Base-by-base conservation (phyloP, 352 stramenopile genomes). In the Globisporangium radiosum region DNA sequence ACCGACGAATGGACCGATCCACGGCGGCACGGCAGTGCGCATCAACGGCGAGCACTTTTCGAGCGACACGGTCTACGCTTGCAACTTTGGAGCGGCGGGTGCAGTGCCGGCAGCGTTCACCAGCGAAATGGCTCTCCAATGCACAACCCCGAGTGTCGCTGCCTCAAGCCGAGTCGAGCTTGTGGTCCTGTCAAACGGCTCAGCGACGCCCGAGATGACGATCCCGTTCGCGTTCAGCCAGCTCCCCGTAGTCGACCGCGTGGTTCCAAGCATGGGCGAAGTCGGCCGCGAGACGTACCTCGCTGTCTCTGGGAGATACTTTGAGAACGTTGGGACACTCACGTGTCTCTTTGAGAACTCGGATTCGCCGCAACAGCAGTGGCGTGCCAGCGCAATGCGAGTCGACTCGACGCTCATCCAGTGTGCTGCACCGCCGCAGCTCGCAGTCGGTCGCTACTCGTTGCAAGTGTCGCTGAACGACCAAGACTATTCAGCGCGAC, bases 21-120 rank as follows among this genome's bases (percentile, higher is more conserved):
- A 3, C 37, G 55, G 55, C 9, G 36, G 55, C 33, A 53, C 55
- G 10, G 44, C 6, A 17, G 15, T 54, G 38, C 36, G 9, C 19
- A 53, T 60, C 55, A 60, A 45, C 9, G 55, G 55, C 6, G 55
- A 60, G 19, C 19, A 43, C 45, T 60, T 60, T 36, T 60, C 55
- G 13, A 60, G 10, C 14, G 47, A 36, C 42, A 45, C 37, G 10
- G 13, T 54, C 25, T 60, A 54, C 25, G 39, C 55, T 14, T 60
- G 55, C n/a, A 50, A 15, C 8, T 60, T 60, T 53, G 55, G 15
- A 8, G n/a, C 8, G 13, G 44, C 37, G 9, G 10, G n/a, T 33
- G 38, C 10, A 37, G 44, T n/a, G 44, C 25, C 14, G 14, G 44
- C 55, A 2, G 7, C 45, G 4, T 60, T 60, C 13, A n/a, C 53